Conservation (phyloP, 495 filamentous ascomycete genomes). For the Niebla homalea region DNA sequence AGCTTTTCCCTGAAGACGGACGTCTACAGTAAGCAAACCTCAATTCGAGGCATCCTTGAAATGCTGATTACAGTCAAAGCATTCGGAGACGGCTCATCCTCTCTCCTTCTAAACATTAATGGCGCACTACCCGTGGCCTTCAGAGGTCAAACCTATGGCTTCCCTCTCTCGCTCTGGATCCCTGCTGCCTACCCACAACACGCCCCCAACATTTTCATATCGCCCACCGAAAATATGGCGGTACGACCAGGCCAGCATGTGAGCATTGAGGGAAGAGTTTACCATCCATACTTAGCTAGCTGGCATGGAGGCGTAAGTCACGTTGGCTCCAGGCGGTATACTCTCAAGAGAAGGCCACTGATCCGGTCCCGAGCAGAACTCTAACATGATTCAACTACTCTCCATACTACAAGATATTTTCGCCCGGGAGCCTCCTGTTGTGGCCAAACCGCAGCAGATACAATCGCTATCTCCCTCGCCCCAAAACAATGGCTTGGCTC, state of each 20-base stretch:
- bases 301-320: constrained; percentile 79
- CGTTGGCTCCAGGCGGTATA: too few species aligned
- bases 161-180: constrained; percentile 90
- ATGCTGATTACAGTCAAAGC: constrained; percentile 35
- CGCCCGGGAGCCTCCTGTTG: constrained; percentile 84
- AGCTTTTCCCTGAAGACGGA: constrained; percentile 83
- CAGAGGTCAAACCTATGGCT: constrained; percentile 78
- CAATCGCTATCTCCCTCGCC: constrained; percentile 23
- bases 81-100: constrained; percentile 75
- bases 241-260: constrained; percentile 89
- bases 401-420: constrained; percentile 78
- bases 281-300: constrained; percentile 86
- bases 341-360: constrained; percentile 7
- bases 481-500: constrained; percentile 38
- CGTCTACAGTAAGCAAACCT: constrained; percentile 66
- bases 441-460: constrained; percentile 51
- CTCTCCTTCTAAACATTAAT: constrained; percentile 72
- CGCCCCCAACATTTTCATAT: constrained; percentile 76
- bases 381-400: constrained; percentile 65
- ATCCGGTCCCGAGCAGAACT: constrained; percentile 45
- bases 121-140: constrained; percentile 82
- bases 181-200: constrained; percentile 83
- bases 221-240: constrained; percentile 75
- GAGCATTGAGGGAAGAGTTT: constrained; percentile 83
- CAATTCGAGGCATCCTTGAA: not conserved